These are phyloP conservation scores for Tinospora cordifolia DNA, from an alignment of 164 flowering plant species.

Conservation along the genomic window DNA sequence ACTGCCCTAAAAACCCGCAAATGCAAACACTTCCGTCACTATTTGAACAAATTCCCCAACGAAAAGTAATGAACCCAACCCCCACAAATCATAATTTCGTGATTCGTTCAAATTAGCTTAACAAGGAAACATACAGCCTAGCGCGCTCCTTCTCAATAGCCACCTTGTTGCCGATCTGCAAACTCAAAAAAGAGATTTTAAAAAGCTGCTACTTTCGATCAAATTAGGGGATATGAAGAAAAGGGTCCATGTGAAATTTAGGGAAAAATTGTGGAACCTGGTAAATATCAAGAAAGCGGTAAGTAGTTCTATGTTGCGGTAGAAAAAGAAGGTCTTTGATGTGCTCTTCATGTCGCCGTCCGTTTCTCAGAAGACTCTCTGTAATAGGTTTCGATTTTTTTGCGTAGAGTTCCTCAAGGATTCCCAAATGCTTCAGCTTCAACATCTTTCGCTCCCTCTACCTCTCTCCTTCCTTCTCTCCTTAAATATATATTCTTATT, in stretches of 20 bases:
- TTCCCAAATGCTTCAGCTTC: not conserved
- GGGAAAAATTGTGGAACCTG: slow-evolving; percentile 29
- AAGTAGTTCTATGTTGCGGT: slow-evolving; percentile 31
- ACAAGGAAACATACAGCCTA: slow-evolving; percentile 55
- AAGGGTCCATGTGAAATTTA: not conserved
- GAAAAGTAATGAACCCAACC: not conserved
- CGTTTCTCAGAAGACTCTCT: not conserved
- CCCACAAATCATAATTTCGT: not conserved
- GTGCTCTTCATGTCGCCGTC: not conserved
- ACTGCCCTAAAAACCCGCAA: slow-evolving; percentile 53
- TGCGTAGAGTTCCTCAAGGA: not conserved
- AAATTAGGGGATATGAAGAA: not conserved
- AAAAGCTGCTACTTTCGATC: not conserved
- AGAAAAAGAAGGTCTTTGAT: slow-evolving; percentile 1
- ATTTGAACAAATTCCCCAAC: not conserved
- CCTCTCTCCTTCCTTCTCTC: no score
- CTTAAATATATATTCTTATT: no score
- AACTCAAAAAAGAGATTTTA: slow-evolving; percentile 5
- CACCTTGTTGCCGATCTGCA: slow-evolving; percentile 57
- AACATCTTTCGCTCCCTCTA: not conserved
- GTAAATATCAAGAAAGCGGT: slow-evolving; percentile 74
- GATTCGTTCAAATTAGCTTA: not conserved
- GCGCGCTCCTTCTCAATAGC: slow-evolving; percentile 80
- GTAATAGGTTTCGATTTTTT: not conserved
- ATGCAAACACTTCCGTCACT: slow-evolving; percentile 8